Evolutionary conservation across 768 basidiomycete genomes (phyloP).

Genomic region (Lenzites betulinus): DNA sequence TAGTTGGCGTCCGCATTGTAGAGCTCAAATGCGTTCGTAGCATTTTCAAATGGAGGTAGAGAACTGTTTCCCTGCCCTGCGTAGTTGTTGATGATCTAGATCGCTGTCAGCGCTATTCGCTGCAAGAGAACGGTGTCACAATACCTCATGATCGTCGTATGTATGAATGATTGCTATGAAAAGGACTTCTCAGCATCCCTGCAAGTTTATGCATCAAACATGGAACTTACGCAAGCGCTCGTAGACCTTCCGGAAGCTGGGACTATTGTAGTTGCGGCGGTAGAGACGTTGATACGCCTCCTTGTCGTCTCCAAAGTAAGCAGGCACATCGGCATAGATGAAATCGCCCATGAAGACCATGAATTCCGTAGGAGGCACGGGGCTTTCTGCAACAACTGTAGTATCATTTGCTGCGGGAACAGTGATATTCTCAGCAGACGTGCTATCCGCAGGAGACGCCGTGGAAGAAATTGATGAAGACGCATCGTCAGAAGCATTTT

Average conservation of each 20-base stretch:
- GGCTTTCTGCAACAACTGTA: neutral
- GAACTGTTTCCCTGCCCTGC: conserved; percentile 56
- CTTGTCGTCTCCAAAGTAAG: conserved; percentile 57
- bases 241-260: conserved; percentile 66
- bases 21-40: conserved; percentile 50
- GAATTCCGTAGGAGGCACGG: conserved; percentile 49
- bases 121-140: conserved; percentile 1
- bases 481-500: neutral
- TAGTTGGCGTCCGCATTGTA: conserved; percentile 70
- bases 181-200: neutral
- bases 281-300: conserved; percentile 68
- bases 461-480: neutral
- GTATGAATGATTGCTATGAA: conserved; percentile 61
- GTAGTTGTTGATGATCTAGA: conserved; percentile 66
- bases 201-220: neutral
- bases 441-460: neutral
- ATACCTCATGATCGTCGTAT: conserved; percentile 74
- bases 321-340: conserved; percentile 74
- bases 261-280: conserved; percentile 63
- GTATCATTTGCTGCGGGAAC: neutral
- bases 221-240: conserved; percentile 64
- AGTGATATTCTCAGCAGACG: conserved; percentile 6
- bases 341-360: conserved; percentile 74
- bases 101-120: conserved; percentile 1
- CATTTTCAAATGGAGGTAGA: conserved; percentile 57